phyloP scores from a whole-genome alignment of 176 grass and related monocot genomes.

The Chloris gayana region DNA sequence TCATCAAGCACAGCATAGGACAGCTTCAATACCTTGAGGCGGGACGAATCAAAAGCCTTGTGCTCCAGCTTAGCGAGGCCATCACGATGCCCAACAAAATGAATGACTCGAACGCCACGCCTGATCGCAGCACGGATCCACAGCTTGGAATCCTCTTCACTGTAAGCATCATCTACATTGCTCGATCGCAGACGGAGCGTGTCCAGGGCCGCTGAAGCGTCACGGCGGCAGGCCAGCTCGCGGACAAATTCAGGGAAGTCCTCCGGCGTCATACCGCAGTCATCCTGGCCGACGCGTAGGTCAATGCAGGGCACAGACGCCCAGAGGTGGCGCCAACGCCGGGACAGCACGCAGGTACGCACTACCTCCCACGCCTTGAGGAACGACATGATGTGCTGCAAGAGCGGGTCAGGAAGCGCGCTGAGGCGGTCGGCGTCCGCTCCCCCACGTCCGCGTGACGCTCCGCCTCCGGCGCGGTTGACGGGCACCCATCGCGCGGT shows the following conservation, averaged over 20 bases:
- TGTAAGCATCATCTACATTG: neutral
- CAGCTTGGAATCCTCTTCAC: neutral
- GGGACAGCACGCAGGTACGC: constrained; percentile 21
- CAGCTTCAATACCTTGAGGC: constrained; percentile 39
- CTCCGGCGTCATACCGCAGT: neutral
- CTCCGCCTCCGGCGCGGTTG: neutral
- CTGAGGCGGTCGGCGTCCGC: constrained; percentile 34
- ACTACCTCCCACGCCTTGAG: constrained; percentile 26
- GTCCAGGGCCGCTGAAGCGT: neutral
- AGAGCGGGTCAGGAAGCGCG: constrained; percentile 32
- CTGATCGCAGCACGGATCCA: constrained; percentile 21
- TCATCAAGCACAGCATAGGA: neutral
- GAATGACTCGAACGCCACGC: constrained; percentile 8
- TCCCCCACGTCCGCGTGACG: neutral
- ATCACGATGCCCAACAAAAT: constrained; percentile 10
- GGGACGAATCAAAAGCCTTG: neutral
- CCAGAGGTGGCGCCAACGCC: constrained; percentile 28
- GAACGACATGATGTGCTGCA: constrained; percentile 43
- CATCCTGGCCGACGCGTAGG: neutral
- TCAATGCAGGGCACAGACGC: constrained; percentile 18
- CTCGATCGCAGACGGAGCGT: constrained; percentile 11
- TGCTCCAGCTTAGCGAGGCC: neutral
- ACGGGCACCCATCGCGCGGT: constrained; percentile 1
- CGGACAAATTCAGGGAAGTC: neutral
- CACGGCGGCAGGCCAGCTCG: neutral